Conservation (phyloP, 331 rosid species). For the Phaseolus coccineus region DNA sequence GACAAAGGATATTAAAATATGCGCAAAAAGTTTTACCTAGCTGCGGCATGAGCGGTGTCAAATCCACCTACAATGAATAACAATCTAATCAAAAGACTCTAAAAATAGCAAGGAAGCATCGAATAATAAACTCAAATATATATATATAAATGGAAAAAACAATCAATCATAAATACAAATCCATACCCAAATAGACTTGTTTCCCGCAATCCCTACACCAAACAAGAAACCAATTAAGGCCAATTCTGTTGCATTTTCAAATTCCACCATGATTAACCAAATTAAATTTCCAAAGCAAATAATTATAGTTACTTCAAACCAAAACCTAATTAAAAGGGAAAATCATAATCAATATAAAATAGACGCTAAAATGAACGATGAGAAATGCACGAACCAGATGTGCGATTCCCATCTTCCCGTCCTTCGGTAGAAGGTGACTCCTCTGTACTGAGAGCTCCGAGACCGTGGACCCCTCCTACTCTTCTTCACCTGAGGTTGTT, state of each 20-base stretch:
- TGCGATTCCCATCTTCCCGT: slow-evolving; percentile 99
- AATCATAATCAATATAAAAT: neutral
- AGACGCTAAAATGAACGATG: slow-evolving; percentile 5
- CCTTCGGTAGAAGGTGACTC: slow-evolving; percentile 96
- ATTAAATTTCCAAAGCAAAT: slow-evolving; percentile 8
- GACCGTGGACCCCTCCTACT: slow-evolving; percentile 98
- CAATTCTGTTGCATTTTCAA: neutral
- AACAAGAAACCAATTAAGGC: slow-evolving; percentile 29
- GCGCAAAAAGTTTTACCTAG: slow-evolving; percentile 67
- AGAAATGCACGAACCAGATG: slow-evolving; percentile 77
- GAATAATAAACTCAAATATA: slow-evolving; percentile 35
- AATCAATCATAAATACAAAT: slow-evolving; percentile 36
- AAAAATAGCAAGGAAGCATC: slow-evolving; percentile 47
- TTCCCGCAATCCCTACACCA: slow-evolving; percentile 96
- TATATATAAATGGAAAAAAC: slow-evolving; percentile 2
- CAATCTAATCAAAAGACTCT: slow-evolving; percentile 46
- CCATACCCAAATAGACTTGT: slow-evolving; percentile 95
- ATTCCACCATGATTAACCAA: slow-evolving; percentile 1
- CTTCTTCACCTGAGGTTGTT: slow-evolving; percentile 73
- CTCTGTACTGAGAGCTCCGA: slow-evolving; percentile 97
- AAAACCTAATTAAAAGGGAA: neutral
- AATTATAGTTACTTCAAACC: slow-evolving; percentile 15
- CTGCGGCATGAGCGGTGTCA: slow-evolving; percentile 99
- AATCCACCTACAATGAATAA: slow-evolving; percentile 81
- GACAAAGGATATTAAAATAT: slow-evolving; percentile 13